Evolutionary conservation across 2,329 filamentous ascomycete genomes (phyloP), one percentile per base, ranked within the genome.

Genomic region (Chaetomium globosum): DNA sequence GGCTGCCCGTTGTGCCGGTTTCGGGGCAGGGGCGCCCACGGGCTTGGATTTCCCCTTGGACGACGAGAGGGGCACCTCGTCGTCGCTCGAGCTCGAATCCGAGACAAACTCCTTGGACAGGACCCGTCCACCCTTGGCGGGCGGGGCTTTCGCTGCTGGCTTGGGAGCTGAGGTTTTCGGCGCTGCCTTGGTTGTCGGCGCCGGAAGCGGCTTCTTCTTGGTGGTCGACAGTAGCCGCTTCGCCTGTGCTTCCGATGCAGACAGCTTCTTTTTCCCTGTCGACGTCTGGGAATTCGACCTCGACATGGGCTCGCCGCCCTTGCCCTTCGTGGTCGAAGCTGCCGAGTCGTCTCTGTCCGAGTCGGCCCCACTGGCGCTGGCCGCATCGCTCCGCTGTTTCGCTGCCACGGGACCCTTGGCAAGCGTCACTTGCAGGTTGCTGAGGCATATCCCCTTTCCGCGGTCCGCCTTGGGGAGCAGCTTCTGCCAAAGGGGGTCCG

Each of bases 401-500:
- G 84, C 79, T 4, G 79, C 76, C 19, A 79, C 74, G n/a, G 80
- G 78, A 2, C 81, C 81, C 72, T 83, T 84, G 57, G 83, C 85
- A 53, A 89, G 80, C 10, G 82, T 81, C 12, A 82, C 83, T 69
- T 89, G 86, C 9, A 89, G 76, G 70, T 83, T 86, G 76, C 87
- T 89, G 39, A 89, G 75, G 59, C 82, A 83, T 59, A 83, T 87
- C 60, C 86, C 86, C 63, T 83, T 83, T 60, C 84, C 85, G 59
- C 87, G 80, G 63, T 89, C 85, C 55, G 83, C 80, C 68, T 79
- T 80, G 5, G 83, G 81, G 12, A 88, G 76, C n/a, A 89, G 76
- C 68, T 79, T 82, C 71, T 89, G 83, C 87, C 87, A 89, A 60
- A 85, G 81, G 0, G 82, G 80, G 64, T 88, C 85, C 0, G 81